These are phyloP conservation scores for Chaetomium globosum DNA, from an alignment of 2,329 filamentous ascomycete species.

Conservation along the genomic window DNA sequence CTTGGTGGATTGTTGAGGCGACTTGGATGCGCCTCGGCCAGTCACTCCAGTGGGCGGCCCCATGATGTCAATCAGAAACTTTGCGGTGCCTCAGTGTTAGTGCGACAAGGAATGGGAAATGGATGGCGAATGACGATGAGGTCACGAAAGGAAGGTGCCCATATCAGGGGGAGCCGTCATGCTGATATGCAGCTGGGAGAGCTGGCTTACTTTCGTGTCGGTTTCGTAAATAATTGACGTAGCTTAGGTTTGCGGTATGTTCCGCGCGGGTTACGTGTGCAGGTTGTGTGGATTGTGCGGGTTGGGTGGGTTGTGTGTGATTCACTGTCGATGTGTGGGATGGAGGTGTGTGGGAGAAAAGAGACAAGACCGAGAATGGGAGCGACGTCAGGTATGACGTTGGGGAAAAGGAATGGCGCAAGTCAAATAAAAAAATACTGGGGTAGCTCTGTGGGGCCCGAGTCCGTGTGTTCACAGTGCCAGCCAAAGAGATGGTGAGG, in stretches of 20 bases:
- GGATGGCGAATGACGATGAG: constrained; percentile 33
- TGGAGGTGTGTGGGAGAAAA: constrained; percentile 21
- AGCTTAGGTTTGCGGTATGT: constrained; percentile 7
- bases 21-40: constrained; percentile 51
- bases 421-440: constrained; percentile 38
- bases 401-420: constrained; percentile 39
- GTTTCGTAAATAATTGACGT: constrained; percentile 35
- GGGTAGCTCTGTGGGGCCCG: constrained; percentile 30
- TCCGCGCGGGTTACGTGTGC: no score
- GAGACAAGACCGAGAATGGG: constrained; percentile 35
- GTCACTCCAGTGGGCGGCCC: constrained; percentile 49
- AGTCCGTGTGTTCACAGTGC: constrained; percentile 21
- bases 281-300: not conserved
- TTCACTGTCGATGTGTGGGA: constrained; percentile 7
- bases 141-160: constrained; percentile 35
- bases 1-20: constrained; percentile 51
- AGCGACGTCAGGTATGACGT: constrained; percentile 41
- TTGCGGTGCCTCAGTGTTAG: constrained; percentile 30
- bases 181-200: constrained; percentile 33
- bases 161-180: constrained; percentile 32
- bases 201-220: constrained; percentile 27
- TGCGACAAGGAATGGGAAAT: constrained; percentile 23
- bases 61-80: constrained; percentile 50
- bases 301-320: not conserved
- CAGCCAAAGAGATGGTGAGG: constrained; percentile 1